Evolutionary conservation across 805 yeast genomes (phyloP).

Genomic region (Candida mattraensis): DNA sequence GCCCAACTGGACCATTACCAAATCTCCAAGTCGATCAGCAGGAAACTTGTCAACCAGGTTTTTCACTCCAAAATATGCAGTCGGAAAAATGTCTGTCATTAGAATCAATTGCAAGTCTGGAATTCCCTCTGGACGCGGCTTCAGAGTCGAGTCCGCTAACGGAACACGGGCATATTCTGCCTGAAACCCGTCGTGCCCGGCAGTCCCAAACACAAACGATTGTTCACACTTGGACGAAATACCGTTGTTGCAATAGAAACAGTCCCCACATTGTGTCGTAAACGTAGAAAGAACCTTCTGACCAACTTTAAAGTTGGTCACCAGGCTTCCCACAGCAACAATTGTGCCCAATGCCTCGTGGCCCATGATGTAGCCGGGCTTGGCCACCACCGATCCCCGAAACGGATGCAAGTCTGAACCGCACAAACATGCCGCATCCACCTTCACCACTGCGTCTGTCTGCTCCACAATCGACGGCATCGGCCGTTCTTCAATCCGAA

Average conservation of each 20-base stretch:
- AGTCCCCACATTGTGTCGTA: slow-evolving; percentile 59
- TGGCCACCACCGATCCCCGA: slow-evolving; percentile 47
- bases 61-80: slow-evolving; percentile 46
- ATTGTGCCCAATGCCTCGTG: slow-evolving; percentile 45
- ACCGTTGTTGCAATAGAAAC: slow-evolving; percentile 51
- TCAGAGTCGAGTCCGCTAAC: slow-evolving; percentile 50
- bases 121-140: slow-evolving; percentile 40
- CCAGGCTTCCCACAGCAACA: slow-evolving; percentile 39
- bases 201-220: slow-evolving; percentile 51
- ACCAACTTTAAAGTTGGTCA: slow-evolving; percentile 39
- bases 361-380: slow-evolving; percentile 42
- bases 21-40: slow-evolving; percentile 6
- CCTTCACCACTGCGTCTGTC: slow-evolving; percentile 48
- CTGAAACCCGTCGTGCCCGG: slow-evolving; percentile 59
- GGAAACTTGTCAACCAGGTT: slow-evolving; percentile 34
- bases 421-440: slow-evolving; percentile 49
- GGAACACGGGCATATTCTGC: slow-evolving; percentile 67
- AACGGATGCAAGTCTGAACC: slow-evolving; percentile 57
- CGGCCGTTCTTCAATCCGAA: slow-evolving; percentile 40
- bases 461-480: slow-evolving; percentile 39
- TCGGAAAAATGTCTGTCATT: slow-evolving; percentile 66
- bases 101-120: slow-evolving; percentile 49
- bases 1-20: slow-evolving; percentile 52
- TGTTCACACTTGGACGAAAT: slow-evolving; percentile 52
- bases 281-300: slow-evolving; percentile 48